Evolutionary conservation across 2,329 filamentous ascomycete genomes (phyloP), one percentile per base, ranked within the genome.

Genomic region (Pyrenophora teres): DNA sequence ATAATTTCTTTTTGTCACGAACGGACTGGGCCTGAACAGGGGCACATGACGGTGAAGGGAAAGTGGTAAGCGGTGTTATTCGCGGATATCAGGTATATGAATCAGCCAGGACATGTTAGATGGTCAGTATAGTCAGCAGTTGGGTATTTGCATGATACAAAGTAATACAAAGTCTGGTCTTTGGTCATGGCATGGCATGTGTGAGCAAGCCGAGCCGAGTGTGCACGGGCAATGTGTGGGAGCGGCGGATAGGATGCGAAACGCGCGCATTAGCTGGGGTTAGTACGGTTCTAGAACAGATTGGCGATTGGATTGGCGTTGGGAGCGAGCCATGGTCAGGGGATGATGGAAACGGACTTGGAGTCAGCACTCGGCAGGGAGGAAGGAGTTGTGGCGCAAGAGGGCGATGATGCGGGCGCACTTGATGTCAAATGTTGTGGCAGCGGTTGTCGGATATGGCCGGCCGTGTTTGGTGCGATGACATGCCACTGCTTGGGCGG

Each of bases 91-190:
- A 49, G 51, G 44, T 36, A 46, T 47, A 52, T 41, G 52, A 32
- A 40, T 47, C 27, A 52, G 30, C 23, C 35, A 45, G 38, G 47
- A 45, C 52, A 59, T 54, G 40, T 38, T 58, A 56, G 50, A 13
- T 48, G 41, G 39, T 43, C 47, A 48, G 33, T 5, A 52, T 56
- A 48, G 7, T 49, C 47, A 46, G 37, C 3, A 5, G 36, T 46
- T 53, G 47, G 39, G 50, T 45, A 46, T 30, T 49, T 50, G 38
- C 27, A 46, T 23, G 38, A 54, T 40, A 39, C 10, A 40, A 50
- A 16, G n/a, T 16, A 18, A 21, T 21, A 21, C 19, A 21, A 21
- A 21, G 19, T 21, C 19, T 21, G 19, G 19, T 21, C 19, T 21
- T 21, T 21, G 19, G 19, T 21, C 19, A 21, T 27, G 15, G 39